Conservation (phyloP, 176 grass and related monocot genomes). For the Tillandsia fasciculata region DNA sequence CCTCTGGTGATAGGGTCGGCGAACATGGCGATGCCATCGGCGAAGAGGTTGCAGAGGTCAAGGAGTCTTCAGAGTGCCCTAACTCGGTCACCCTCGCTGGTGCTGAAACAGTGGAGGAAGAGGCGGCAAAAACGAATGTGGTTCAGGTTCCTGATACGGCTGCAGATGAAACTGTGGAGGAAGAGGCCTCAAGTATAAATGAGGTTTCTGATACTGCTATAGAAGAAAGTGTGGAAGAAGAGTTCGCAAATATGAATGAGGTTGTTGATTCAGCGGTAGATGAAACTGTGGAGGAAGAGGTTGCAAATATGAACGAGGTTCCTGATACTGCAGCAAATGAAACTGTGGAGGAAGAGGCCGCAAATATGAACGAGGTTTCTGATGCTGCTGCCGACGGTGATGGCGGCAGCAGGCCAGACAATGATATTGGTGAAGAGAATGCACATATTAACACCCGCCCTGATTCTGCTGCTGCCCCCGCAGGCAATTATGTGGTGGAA, state of each 20-base stretch:
- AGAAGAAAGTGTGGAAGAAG: not conserved
- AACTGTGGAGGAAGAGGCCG: not conserved
- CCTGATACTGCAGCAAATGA: not conserved
- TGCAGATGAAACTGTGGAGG: constrained; percentile 1
- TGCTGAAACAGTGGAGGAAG: not conserved
- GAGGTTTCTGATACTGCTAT: not conserved
- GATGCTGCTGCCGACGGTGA: not conserved
- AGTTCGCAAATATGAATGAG: constrained; percentile 4
- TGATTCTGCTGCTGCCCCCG: not conserved
- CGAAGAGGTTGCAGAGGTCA: not conserved
- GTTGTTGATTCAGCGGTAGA: not conserved
- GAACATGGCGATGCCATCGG: too few species aligned
- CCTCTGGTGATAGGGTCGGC: constrained; percentile 7
- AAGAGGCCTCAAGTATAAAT: not conserved
- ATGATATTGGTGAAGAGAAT: not conserved
- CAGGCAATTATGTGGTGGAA: not conserved
- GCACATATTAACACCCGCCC: not conserved
- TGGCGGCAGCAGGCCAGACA: not conserved
- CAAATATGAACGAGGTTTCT: not conserved
- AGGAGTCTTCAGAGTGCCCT: not conserved
- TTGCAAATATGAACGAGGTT: not conserved
- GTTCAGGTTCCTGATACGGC: constrained; percentile 2
- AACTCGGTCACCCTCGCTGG: not conserved
- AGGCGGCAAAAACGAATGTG: not conserved
- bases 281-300: not conserved